These are phyloP conservation scores for Trichoderma sp. DNA, from an alignment of 2,329 filamentous ascomycete genomes.

Conservation along the genomic window DNA sequence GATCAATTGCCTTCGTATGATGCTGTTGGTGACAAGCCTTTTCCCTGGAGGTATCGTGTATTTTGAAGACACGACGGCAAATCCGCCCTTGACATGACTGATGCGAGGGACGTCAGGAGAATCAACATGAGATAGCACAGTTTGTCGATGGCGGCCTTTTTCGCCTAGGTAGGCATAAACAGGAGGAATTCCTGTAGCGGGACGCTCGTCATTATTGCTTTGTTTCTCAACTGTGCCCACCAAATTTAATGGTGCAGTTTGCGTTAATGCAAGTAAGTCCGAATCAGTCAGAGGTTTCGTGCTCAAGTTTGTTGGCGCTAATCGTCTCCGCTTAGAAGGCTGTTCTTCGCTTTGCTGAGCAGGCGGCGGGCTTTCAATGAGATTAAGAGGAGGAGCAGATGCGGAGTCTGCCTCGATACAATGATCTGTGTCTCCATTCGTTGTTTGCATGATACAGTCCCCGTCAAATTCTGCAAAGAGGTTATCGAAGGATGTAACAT, in stretches of 20 bases:
- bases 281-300: conserved; percentile 2
- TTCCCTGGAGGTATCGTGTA: conserved; percentile 41
- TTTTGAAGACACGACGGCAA: conserved; percentile 29
- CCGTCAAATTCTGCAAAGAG: not conserved
- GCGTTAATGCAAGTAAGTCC: conserved; percentile 3
- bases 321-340: conserved; percentile 29
- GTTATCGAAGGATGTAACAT: not conserved
- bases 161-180: conserved; percentile 37
- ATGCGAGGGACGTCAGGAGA: conserved; percentile 26
- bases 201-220: too few species aligned
- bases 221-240: not conserved
- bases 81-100: conserved; percentile 25
- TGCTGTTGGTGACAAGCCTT: conserved; percentile 41
- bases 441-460: not conserved
- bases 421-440: not conserved
- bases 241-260: conserved; percentile 13
- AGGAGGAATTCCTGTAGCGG: not conserved
- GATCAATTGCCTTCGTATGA: conserved; percentile 41
- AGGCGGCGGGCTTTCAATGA: not conserved
- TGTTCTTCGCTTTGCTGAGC: conserved; percentile 11
- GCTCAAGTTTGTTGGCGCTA: conserved; percentile 27
- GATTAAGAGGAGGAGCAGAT: not conserved
- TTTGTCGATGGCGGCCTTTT: conserved; percentile 28
- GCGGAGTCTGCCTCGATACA: not conserved
- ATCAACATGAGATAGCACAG: conserved; percentile 26